These are phyloP conservation scores for Pholiota molesta DNA, from an alignment of 768 basidiomycete species.

Conservation along the genomic window DNA sequence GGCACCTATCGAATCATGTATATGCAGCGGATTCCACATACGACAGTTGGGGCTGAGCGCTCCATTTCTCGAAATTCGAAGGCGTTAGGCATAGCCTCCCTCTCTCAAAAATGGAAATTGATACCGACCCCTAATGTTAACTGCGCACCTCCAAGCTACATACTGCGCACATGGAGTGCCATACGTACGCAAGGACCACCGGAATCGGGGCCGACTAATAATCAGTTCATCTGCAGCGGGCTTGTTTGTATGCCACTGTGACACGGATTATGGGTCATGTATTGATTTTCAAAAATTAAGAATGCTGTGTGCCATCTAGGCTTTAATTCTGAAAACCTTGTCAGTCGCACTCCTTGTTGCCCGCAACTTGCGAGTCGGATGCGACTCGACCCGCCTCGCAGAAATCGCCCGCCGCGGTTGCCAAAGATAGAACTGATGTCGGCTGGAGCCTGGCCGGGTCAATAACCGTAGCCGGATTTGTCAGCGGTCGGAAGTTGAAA, in stretches of 20 bases:
- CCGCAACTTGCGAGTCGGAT: background rate
- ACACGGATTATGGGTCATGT: too few species aligned
- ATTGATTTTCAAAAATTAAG: too few species aligned
- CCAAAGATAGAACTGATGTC: background rate
- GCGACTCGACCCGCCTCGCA: background rate
- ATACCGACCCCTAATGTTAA: background rate
- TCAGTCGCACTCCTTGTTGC: background rate
- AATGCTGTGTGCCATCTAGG: background rate
- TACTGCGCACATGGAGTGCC: background rate
- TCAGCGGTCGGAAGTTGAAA: too few species aligned
- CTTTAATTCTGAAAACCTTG: too few species aligned
- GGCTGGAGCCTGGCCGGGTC: background rate
- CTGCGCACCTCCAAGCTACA: background rate
- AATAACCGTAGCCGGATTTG: background rate
- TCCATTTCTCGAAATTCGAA: background rate
- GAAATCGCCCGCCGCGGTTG: background rate
- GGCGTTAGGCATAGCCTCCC: background rate
- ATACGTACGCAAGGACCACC: background rate
- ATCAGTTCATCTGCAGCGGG: too few species aligned
- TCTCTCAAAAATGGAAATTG: too few species aligned
- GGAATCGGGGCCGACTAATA: too few species aligned
- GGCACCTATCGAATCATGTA: too few species aligned
- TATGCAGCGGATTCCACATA: background rate
- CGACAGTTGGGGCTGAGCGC: background rate
- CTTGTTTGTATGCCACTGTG: too few species aligned